These are phyloP conservation scores for Colletotrichum sp. DNA, from an alignment of 2,329 filamentous ascomycete species.

Conservation along the genomic window DNA sequence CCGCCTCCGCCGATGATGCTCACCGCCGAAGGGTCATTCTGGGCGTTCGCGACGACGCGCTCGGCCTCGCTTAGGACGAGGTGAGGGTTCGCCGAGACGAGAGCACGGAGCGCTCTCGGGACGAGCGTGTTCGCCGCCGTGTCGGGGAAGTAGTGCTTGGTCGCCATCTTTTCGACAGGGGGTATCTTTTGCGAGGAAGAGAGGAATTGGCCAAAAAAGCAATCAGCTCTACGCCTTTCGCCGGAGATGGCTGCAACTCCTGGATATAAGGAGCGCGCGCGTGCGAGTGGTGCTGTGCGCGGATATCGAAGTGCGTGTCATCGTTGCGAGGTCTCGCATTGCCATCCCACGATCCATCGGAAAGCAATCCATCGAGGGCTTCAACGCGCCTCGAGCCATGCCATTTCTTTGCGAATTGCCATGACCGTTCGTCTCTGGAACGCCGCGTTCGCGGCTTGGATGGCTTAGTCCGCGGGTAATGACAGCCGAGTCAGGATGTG, in stretches of 20 bases:
- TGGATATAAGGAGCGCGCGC: neutral
- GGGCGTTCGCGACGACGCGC: conserved; percentile 43
- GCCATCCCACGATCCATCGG: neutral
- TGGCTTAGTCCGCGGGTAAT: neutral
- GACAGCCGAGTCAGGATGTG: neutral
- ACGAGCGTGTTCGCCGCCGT: conserved; percentile 28
- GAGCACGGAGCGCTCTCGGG: conserved; percentile 26
- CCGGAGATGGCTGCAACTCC: neutral
- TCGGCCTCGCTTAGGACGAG: conserved; percentile 48
- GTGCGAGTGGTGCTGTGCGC: neutral
- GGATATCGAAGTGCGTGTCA: neutral
- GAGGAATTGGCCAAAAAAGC: neutral
- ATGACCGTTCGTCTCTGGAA: neutral
- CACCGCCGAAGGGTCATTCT: conserved; percentile 28
- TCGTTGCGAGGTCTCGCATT: conserved; percentile 1
- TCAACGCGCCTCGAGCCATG: neutral
- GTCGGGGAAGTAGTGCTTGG: conserved; percentile 23
- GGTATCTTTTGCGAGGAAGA: neutral
- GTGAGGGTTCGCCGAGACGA: conserved; percentile 26
- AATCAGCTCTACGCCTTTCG: too few species aligned
- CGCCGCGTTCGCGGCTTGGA: neutral
- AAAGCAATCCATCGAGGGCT: neutral
- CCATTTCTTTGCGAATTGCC: neutral
- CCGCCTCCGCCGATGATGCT: conserved; percentile 71
- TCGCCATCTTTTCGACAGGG: conserved; percentile 13